Percentiles rank a stretch among this genome's conserved stretches.
Evolutionary conservation across 2,329 filamentous ascomycete genomes (phyloP).

Genomic region (Fusarium succisae): DNA sequence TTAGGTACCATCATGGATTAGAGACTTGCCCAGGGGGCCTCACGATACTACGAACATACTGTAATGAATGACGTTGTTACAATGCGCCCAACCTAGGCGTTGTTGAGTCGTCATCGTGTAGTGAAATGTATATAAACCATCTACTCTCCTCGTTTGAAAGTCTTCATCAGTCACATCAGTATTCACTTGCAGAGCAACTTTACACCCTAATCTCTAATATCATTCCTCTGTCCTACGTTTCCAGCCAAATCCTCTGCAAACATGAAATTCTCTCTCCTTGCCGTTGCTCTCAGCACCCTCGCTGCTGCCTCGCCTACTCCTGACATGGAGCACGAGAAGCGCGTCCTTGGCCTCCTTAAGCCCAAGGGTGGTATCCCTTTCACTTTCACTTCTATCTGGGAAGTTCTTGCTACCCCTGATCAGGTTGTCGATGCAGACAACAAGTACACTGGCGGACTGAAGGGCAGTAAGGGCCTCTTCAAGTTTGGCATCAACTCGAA

Average conservation of each 20-base stretch:
- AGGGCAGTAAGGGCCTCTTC: conserved; percentile 58
- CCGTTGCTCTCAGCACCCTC: conserved; percentile 35
- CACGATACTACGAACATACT: conserved; percentile 2
- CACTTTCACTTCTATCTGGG: conserved; percentile 59
- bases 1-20: neutral
- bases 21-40: neutral
- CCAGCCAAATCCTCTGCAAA: conserved; percentile 1
- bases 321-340: conserved; percentile 32
- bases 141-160: neutral
- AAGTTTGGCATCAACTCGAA: conserved; percentile 62
- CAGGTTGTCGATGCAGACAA: conserved; percentile 58
- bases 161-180: neutral
- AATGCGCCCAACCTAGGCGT: neutral
- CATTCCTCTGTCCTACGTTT: neutral
- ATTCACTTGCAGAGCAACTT: neutral
- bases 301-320: conserved; percentile 37
- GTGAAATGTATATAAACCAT: conserved; percentile 21
- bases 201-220: neutral
- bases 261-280: conserved; percentile 41
- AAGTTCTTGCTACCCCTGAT: conserved; percentile 57
- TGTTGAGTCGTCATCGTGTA: neutral
- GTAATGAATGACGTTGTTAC: conserved; percentile 28
- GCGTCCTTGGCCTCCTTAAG: conserved; percentile 29
- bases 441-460: conserved; percentile 51
- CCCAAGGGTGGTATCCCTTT: conserved; percentile 39